Evolutionary conservation across 208 protist species (phyloP).

Genomic region (Lotmaria passim): DNA sequence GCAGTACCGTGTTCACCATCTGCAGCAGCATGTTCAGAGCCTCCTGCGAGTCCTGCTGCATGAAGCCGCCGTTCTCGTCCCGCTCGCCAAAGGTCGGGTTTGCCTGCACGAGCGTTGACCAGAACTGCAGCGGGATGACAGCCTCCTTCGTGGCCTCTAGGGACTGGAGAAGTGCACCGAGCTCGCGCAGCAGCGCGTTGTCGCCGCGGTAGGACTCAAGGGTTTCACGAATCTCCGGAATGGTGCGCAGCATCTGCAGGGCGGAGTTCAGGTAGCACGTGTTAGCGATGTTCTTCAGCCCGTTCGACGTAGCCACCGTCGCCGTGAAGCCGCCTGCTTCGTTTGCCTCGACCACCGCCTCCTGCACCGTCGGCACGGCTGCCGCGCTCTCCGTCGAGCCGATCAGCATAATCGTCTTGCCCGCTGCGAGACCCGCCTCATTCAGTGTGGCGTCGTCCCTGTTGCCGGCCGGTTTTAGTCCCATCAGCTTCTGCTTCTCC

Average conservation of each 20-base stretch:
- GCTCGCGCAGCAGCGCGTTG: slow-evolving; percentile 44
- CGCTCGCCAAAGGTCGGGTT: slow-evolving; percentile 74
- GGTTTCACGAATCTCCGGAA: slow-evolving; percentile 66
- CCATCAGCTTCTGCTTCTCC: slow-evolving; percentile 90
- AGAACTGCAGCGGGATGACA: slow-evolving; percentile 56
- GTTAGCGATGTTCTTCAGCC: slow-evolving; percentile 84
- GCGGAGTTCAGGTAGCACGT: slow-evolving; percentile 92
- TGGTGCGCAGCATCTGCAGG: slow-evolving; percentile 80
- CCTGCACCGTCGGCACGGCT: slow-evolving; percentile 31
- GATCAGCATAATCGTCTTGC: slow-evolving; percentile 83
- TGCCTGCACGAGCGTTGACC: slow-evolving; percentile 46
- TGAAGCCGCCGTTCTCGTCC: slow-evolving; percentile 61
- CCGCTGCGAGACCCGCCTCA: slow-evolving; percentile 46
- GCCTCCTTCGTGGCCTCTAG: slow-evolving; percentile 48
- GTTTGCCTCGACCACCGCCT: slow-evolving; percentile 18
- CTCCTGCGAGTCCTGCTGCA: slow-evolving; percentile 91
- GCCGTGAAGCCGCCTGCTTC: slow-evolving; percentile 25
- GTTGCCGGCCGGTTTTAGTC: slow-evolving; percentile 42
- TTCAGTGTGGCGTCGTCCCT: slow-evolving; percentile 42
- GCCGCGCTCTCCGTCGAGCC: slow-evolving; percentile 57
- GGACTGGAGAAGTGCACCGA: slow-evolving; percentile 45
- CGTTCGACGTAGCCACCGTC: slow-evolving; percentile 35
- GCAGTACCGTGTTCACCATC: slow-evolving; percentile 36
- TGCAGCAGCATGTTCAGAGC: slow-evolving; percentile 65
- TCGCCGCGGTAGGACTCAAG: slow-evolving; percentile 36